Evolutionary conservation across 208 protist species (phyloP), one percentile per base, ranked within the genome.

Genomic region (Phytomonas sp.): DNA sequence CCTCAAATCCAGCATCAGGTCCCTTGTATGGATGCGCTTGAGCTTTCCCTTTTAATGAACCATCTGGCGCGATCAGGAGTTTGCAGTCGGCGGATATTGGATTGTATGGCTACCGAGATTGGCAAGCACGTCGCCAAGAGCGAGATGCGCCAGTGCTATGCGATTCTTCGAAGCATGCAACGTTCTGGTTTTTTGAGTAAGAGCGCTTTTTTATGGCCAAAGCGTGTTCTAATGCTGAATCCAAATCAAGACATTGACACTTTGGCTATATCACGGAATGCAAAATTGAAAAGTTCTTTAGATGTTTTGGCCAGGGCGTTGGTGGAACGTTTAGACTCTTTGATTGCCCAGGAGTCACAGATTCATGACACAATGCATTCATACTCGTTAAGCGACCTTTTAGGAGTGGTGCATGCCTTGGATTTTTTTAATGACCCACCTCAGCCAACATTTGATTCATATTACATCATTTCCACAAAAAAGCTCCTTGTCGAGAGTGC

Each of bases 41-140:
- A 92, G 70, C 61, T 94, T 40, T 94, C 89, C 8, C 76, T 94
- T 60, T 60, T 92, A 16, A 66, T 92, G 19, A 89, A 82, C 59
- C 70, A 81, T 8, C 73, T 92, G 69, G 70, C 81, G 31, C 79
- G 82, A 60, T 83, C 91, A 32, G 85, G 87, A 6, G 79, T 87
- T 23, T 91, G 87, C 81, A 92, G 92, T 71, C 85, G 78, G 29
- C 84, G 78, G 0, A 70, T 92, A 33, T 69, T 94, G 64, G 76
- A 74, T 49, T 67, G 65, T n/a, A 71, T 78, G 4, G 73, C 71
- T 12, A 32, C 63, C 52, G 83, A 80, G 67, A 78, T 84, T 42
- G 72, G 75, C 59, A 34, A 63, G 42, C 75, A 79, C 19, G 70
- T 84, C 67, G 67, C 71, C 29, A 36, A 40, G 31, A 84, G 81